Evolutionary conservation across 148 eudicot genomes (phyloP), one percentile per base, ranked within the genome.

Genomic region (Amaranthus hypochondriacus): DNA sequence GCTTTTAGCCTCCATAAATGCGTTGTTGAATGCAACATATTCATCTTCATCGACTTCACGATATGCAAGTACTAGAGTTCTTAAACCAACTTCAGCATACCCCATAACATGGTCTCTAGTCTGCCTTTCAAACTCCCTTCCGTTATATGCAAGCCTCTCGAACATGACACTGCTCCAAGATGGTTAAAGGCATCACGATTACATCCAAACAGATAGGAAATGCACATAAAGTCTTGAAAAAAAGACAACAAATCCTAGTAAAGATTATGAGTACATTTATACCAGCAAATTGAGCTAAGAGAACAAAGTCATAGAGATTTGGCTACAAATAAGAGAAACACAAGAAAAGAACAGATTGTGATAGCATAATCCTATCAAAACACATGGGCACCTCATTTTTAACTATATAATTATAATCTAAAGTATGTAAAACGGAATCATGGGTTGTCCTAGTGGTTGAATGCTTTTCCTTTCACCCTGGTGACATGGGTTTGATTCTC

Each of bases 51-150:
- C 76, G 46, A 87, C 80, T 74, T 86, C 85, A 48, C 85, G 81
- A 73, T 89, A 89, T 18, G 89, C 85, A 78, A 89, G 85, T 56
- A 83, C 78, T 28, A 89, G 73, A 47, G 94, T 89, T 71, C 94
- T 84, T 77, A 89, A 64, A 28, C 94, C 94, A 69, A 81, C 86
- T 62, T 89, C 91, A 53, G 89, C 88, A 75, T 86, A 89, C 70
- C 77, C 83, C 52, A 69, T 78, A 52, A 87, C 75, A 44, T 89
- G 90, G 73, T 83, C 81, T 76, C 79, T 87, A 2, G 94, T 89
- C 67, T 81, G 48, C 76, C 81, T 70, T 61, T 84, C 83, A 73
- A 77, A 87, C 71, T 76, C 81, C 39, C 83, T 80, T 52, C 89
- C 91, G 54, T 78, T 58, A 64, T 79, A 57, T 62, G 84, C 83